Evolutionary conservation across 768 basidiomycete genomes (phyloP).

Genomic region (Pholiota microspora): DNA sequence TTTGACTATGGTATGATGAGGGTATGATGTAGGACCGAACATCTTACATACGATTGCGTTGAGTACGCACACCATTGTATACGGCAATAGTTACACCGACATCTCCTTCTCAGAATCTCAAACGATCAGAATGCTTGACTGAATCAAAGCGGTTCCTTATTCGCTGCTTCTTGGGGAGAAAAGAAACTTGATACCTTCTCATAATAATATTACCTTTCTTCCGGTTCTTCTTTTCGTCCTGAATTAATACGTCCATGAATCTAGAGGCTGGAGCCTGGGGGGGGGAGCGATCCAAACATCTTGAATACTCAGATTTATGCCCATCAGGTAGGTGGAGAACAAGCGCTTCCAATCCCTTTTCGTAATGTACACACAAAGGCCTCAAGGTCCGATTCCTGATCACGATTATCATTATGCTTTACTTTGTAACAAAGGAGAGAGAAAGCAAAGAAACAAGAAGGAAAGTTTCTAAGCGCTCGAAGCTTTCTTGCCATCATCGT

Average conservation of each 20-base stretch:
- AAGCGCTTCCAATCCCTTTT: not conserved
- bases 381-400: constrained; percentile 14
- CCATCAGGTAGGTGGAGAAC: constrained; percentile 2
- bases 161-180: constrained; percentile 12
- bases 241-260: constrained; percentile 18
- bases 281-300: too few relatives aligned
- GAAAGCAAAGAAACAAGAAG: constrained; percentile 10
- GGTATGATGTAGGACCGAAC: not conserved
- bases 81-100: not conserved
- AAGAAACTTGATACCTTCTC: constrained; percentile 10
- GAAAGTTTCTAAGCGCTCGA: constrained; percentile 7
- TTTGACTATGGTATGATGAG: not conserved
- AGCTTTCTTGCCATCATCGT: constrained; percentile 9
- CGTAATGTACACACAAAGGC: constrained; percentile 16
- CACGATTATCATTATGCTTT: constrained; percentile 20
- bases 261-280: too few relatives aligned
- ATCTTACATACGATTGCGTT: not conserved
- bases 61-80: not conserved
- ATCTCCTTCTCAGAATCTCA: not conserved
- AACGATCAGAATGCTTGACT: constrained; percentile 12
- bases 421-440: constrained; percentile 12
- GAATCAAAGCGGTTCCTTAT: constrained; percentile 11
- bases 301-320: constrained; percentile 13
- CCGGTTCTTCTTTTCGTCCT: constrained; percentile 17
- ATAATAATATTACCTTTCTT: constrained; percentile 6